Evolutionary conservation across 2,329 filamentous ascomycete species (phyloP).

Genomic region (Grosmannia serpens): DNA sequence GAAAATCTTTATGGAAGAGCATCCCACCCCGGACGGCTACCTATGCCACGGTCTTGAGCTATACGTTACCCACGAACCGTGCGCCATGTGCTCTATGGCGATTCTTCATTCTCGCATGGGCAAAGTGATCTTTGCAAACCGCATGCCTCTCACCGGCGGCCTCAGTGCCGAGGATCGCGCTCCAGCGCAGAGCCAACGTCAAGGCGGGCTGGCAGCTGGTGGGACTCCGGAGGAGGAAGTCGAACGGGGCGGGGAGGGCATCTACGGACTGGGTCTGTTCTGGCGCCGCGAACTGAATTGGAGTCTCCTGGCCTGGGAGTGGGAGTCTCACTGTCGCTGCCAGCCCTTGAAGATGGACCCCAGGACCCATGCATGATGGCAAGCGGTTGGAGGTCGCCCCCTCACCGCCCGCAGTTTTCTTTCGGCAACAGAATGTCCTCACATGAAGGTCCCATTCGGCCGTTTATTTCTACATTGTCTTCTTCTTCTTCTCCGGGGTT

Average conservation of each 20-base stretch:
- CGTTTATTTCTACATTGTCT: background rate
- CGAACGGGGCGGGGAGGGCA: conserved; percentile 6
- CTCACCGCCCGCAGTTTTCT: background rate
- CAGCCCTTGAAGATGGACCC: conserved; percentile 16
- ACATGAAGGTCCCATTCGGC: too few species aligned
- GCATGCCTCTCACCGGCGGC: conserved; percentile 73
- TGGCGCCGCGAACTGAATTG: conserved; percentile 74
- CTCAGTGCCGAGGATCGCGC: conserved; percentile 65
- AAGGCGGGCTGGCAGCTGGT: background rate
- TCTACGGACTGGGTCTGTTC: conserved; percentile 53
- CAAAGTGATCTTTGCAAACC: conserved; percentile 66
- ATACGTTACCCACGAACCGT: conserved; percentile 92
- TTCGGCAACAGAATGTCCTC: background rate
- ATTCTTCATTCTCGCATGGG: conserved; percentile 89
- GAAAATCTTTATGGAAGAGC: conserved; percentile 50
- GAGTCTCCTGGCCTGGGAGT: conserved; percentile 75
- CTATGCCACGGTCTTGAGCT: conserved; percentile 89
- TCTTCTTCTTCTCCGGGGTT: background rate
- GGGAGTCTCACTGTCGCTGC: conserved; percentile 36
- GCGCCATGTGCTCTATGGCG: conserved; percentile 94
- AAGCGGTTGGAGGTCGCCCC: background rate
- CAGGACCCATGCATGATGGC: conserved; percentile 11
- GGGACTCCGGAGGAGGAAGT: background rate
- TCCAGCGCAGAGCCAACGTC: background rate
- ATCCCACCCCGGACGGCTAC: conserved; percentile 66